Conservation (phyloP, 352 stramenopile genomes). For the Phytophthora hybrid region DNA sequence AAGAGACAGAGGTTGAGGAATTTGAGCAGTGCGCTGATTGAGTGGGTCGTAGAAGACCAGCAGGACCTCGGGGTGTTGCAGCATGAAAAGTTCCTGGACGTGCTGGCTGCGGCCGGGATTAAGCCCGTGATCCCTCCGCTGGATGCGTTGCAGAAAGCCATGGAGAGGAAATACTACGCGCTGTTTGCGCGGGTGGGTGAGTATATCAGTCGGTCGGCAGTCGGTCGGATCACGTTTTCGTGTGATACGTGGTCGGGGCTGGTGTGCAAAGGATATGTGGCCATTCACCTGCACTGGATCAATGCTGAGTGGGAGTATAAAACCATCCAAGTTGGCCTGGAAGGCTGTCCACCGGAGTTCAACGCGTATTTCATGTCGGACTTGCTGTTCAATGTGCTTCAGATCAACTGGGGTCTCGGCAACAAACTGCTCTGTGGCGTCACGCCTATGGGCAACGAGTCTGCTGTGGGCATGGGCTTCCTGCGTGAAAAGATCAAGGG, state of each 20-base stretch:
- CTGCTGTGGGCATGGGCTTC: slow-evolving; percentile 75
- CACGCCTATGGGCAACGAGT: slow-evolving; percentile 67
- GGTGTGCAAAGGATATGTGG: slow-evolving; percentile 80
- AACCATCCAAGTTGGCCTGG: slow-evolving; percentile 77
- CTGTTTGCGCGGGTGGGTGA: slow-evolving; percentile 76
- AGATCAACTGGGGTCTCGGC: slow-evolving; percentile 80
- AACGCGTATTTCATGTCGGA: slow-evolving; percentile 85
- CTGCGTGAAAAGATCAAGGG: slow-evolving; percentile 84
- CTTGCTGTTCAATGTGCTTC: slow-evolving; percentile 81
- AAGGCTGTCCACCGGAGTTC: slow-evolving; percentile 73
- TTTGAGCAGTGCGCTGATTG: slow-evolving; percentile 64
- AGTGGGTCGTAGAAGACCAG: slow-evolving; percentile 83
- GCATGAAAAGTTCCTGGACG: slow-evolving; percentile 78
- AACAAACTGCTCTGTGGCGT: slow-evolving; percentile 80
- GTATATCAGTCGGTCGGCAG: slow-evolving; percentile 78
- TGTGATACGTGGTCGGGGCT: slow-evolving; percentile 81
- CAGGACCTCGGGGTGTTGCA: slow-evolving; percentile 69
- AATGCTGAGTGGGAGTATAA: slow-evolving; percentile 90
- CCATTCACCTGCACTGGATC: slow-evolving; percentile 84
- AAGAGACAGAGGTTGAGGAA: slow-evolving; percentile 78
- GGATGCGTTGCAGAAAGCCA: slow-evolving; percentile 69
- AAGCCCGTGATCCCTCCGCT: slow-evolving; percentile 63
- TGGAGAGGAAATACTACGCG: slow-evolving; percentile 79
- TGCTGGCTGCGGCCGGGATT: slow-evolving; percentile 53
- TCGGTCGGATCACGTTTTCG: slow-evolving; percentile 78